phyloP scores from a whole-genome alignment of 2,329 filamentous ascomycete species.

The Emmonsia crescens region DNA sequence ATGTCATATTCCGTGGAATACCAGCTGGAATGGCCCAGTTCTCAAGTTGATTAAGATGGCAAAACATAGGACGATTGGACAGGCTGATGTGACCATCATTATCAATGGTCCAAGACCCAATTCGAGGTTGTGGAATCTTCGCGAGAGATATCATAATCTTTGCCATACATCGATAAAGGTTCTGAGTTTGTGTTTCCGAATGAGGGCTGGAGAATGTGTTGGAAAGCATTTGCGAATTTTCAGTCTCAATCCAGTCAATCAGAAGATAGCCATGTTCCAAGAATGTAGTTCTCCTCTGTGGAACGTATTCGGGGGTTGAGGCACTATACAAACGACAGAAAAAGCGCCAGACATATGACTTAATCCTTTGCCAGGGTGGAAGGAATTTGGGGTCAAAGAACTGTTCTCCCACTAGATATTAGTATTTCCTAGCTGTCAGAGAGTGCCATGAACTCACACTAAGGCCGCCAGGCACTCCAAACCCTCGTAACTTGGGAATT shows the following conservation, averaged over 20 bases:
- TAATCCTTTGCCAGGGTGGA: conserved; percentile 6
- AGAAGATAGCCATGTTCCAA: conserved; percentile 8
- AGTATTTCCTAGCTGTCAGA: neutral
- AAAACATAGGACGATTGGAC: conserved; percentile 15
- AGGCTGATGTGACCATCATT: conserved; percentile 13
- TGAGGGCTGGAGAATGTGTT: conserved; percentile 3
- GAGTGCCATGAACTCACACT: conserved; percentile 6
- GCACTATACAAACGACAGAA: neutral
- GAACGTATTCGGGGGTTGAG: conserved; percentile 2
- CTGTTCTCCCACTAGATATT: conserved; percentile 4
- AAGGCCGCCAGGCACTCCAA: conserved; percentile 15
- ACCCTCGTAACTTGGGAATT: conserved; percentile 13
- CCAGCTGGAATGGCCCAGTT: conserved; percentile 16
- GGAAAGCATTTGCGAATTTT: conserved; percentile 4
- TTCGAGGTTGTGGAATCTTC: conserved; percentile 11
- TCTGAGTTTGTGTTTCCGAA: conserved; percentile 9
- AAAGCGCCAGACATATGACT: conserved; percentile 4
- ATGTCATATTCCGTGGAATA: conserved; percentile 17
- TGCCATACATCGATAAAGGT: conserved; percentile 12
- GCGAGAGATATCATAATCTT: conserved; percentile 12
- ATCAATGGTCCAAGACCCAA: conserved; percentile 17
- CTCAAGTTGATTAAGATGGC: conserved; percentile 14
- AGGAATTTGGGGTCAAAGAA: conserved; percentile 6
- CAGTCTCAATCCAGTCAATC: conserved; percentile 9
- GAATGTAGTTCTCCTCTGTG: neutral